These are phyloP conservation scores for Nyssa sinensis DNA, from an alignment of 148 eudicot genomes.

Conservation along the genomic window DNA sequence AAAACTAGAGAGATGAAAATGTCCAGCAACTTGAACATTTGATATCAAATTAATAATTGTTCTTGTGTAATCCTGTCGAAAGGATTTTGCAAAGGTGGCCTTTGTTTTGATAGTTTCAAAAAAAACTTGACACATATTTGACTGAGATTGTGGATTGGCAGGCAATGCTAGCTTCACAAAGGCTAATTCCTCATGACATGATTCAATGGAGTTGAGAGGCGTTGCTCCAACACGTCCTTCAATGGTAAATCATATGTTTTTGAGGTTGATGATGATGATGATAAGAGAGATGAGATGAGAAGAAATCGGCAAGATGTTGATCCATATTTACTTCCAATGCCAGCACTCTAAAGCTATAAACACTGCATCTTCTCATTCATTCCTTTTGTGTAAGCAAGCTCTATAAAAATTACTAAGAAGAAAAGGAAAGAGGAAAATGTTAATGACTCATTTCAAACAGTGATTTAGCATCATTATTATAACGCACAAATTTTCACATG, in stretches of 20 bases:
- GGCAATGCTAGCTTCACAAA: no score
- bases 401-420: background rate
- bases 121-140: no score
- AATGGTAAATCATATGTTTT: background rate
- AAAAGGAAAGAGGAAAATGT: background rate
- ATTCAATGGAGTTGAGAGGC: no score
- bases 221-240: constrained; percentile 4
- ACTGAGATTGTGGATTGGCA: no score
- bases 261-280: background rate
- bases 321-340: constrained; percentile 27
- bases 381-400: constrained; percentile 32
- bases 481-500: background rate
- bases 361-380: constrained; percentile 28
- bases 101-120: no score
- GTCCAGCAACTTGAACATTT: no score
- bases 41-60: no score
- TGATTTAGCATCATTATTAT: background rate
- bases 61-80: no score
- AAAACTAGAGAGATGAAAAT: no score
- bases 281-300: constrained; percentile 2
- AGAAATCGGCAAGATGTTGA: constrained; percentile 29
- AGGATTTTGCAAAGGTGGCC: no score
- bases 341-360: constrained; percentile 33
- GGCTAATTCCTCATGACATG: no score
- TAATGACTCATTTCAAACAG: background rate